Evolutionary conservation across 805 yeast species (phyloP).

Genomic region (Diddensiella caesifluorescens): DNA sequence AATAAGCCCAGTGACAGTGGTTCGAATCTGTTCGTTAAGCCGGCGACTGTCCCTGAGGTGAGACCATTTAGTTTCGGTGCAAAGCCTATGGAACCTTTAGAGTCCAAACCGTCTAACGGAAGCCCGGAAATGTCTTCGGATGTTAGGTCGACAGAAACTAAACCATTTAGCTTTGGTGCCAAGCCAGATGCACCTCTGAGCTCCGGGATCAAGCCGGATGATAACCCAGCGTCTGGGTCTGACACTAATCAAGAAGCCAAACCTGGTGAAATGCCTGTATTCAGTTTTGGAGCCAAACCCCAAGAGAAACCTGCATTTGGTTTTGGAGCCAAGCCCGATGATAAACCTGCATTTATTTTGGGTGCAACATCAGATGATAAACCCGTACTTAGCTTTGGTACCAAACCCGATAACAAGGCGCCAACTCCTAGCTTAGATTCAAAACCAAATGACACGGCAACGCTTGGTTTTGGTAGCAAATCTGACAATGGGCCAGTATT

Average conservation of each 20-base stretch:
- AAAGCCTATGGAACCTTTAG: neutral
- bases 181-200: neutral
- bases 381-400: neutral
- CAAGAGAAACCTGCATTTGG: neutral
- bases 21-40: neutral
- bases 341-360: neutral
- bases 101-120: neutral
- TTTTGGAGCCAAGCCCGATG: neutral
- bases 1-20: too few relatives aligned
- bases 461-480: neutral
- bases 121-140: neutral
- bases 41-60: neutral
- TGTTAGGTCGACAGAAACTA: neutral
- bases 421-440: neutral
- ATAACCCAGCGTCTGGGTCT: neutral
- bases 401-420: neutral
- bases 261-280: neutral
- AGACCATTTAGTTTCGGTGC: neutral
- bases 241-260: neutral
- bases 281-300: neutral
- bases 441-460: too few relatives aligned
- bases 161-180: neutral
- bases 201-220: neutral
- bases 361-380: neutral
- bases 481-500: neutral